These are phyloP conservation scores for Calonectria pseudoreteaudii DNA, from an alignment of 2,329 filamentous ascomycete species.

Conservation along the genomic window DNA sequence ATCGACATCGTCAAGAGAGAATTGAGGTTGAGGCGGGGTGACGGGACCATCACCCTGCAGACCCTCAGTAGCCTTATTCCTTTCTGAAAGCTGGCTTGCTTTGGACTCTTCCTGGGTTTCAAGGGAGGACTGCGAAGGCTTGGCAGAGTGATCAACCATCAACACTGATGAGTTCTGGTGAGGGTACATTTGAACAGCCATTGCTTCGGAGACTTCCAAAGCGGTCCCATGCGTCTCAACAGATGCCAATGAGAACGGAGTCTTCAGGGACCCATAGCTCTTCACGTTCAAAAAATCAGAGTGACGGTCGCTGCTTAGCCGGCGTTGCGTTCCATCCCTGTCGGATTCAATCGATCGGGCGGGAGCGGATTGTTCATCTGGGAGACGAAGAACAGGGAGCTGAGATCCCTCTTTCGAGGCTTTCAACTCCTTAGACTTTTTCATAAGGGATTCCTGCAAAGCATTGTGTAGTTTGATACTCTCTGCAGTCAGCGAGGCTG, in stretches of 20 bases:
- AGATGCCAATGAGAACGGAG: constrained; percentile 72
- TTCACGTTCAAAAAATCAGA: constrained; percentile 66
- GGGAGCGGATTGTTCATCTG: constrained; percentile 22
- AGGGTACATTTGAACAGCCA: constrained; percentile 71
- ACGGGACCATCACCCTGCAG: constrained; percentile 55
- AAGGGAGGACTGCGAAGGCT: constrained; percentile 60
- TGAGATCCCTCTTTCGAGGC: constrained; percentile 20
- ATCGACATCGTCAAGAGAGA: constrained; percentile 66
- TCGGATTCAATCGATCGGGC: constrained; percentile 43
- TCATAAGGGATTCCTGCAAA: constrained; percentile 42
- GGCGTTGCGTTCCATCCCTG: constrained; percentile 44
- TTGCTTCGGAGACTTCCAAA: constrained; percentile 71
- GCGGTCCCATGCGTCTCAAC: constrained; percentile 73
- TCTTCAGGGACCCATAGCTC: constrained; percentile 66
- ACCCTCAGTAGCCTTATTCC: constrained; percentile 53
- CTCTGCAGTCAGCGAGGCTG: constrained; percentile 68
- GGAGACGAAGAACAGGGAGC: constrained; percentile 30
- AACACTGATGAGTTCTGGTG: constrained; percentile 74
- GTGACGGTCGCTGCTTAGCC: constrained; percentile 60
- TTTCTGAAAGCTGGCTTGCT: constrained; percentile 37
- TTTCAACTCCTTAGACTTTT: constrained; percentile 28
- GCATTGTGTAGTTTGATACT: constrained; percentile 68
- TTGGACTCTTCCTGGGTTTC: constrained; percentile 41
- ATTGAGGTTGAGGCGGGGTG: constrained; percentile 64
- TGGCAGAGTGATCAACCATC: constrained; percentile 68